Evolutionary conservation across 2,329 filamentous ascomycete species (phyloP), one percentile per base, ranked within the genome.

Genomic region (Aspergillus phoenicis): DNA sequence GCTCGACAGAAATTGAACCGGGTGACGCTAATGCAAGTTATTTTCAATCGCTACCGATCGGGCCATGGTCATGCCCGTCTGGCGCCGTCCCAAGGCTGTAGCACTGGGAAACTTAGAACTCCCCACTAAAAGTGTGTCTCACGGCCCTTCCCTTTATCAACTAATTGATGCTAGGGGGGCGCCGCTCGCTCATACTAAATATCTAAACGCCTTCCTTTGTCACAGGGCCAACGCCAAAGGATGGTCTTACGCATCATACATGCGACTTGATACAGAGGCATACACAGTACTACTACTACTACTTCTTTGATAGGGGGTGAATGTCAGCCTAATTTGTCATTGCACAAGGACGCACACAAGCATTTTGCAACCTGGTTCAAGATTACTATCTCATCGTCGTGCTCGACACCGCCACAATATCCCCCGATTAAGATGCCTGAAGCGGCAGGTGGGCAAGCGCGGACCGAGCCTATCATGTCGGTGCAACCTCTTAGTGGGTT

Each of bases 1-100:
- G 24, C 30, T 57, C 33, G 47, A 56, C 51, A 57, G 52, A 26
- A 60, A 17, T 33, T 61, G 65, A 68, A 66, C 70, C 68, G 67
- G 66, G 66, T 64, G 63, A 60, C 73, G 70, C 74, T 76, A 75
- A 76, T 75, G 74, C 74, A 75, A 67, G 69, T 73, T 75, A 68
- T 72, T 73, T 70, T 71, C 66, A 53, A 62, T 58, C 47, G 57
- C 61, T 58, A 65, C 63, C 43, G 61, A 65, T 64, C 61, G 60
- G 54, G 54, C 52, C 57, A 60, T 58, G 43, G 57, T 51, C 60
- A 58, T 53, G 57, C 52, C 52, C 53, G 60, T 45, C 58, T 62
- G 65, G 61, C 54, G 61, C 63, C 64, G 67, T 69, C 70, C 74
- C 73, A 72, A 69, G 70, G 66, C 73, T 74, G 69, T 67, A 73